Percentiles rank a stretch among this genome's conserved stretches.
These are phyloP conservation scores for Cercophora scortea DNA, from an alignment of 495 filamentous ascomycete species.

Conservation along the genomic window DNA sequence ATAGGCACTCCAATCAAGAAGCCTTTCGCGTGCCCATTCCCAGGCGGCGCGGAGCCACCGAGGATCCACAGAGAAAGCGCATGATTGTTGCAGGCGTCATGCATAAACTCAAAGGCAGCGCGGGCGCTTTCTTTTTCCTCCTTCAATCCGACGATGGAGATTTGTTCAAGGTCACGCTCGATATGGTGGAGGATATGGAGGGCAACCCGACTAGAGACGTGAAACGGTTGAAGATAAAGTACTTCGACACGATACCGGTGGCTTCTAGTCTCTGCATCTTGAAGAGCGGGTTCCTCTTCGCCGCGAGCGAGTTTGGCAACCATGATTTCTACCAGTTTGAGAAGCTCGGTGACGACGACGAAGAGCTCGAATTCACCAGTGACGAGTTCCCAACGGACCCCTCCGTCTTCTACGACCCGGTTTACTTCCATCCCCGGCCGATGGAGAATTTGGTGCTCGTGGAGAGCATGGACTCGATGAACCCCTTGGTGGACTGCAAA, in stretches of 20 bases:
- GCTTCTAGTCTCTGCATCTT: conserved; percentile 82
- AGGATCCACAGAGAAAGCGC: conserved; percentile 87
- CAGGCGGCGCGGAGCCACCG: conserved; percentile 72
- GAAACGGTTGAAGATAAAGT: conserved; percentile 80
- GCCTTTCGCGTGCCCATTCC: conserved; percentile 86
- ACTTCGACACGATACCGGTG: conserved; percentile 92
- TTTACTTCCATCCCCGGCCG: conserved; percentile 76
- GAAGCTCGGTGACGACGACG: conserved; percentile 92
- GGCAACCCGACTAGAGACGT: conserved; percentile 76
- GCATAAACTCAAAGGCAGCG: conserved; percentile 85
- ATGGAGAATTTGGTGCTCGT: conserved; percentile 78
- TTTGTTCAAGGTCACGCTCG: conserved; percentile 90
- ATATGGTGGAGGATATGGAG: conserved; percentile 76
- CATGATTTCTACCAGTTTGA: conserved; percentile 96
- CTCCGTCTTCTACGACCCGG: conserved; percentile 56
- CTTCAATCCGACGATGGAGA: conserved; percentile 95
- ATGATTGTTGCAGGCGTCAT: conserved; percentile 83
- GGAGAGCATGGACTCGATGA: conserved; percentile 81
- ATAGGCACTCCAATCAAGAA: conserved; percentile 86
- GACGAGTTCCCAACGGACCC: conserved; percentile 73
- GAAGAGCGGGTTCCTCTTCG: conserved; percentile 92
- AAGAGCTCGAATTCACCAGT: conserved; percentile 78
- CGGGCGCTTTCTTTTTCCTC: conserved; percentile 87
- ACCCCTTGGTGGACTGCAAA: conserved; percentile 83
- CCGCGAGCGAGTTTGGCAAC: conserved; percentile 86